These are phyloP conservation scores for Potentilla sterilis DNA, from an alignment of 306 rosid species.

Conservation along the genomic window DNA sequence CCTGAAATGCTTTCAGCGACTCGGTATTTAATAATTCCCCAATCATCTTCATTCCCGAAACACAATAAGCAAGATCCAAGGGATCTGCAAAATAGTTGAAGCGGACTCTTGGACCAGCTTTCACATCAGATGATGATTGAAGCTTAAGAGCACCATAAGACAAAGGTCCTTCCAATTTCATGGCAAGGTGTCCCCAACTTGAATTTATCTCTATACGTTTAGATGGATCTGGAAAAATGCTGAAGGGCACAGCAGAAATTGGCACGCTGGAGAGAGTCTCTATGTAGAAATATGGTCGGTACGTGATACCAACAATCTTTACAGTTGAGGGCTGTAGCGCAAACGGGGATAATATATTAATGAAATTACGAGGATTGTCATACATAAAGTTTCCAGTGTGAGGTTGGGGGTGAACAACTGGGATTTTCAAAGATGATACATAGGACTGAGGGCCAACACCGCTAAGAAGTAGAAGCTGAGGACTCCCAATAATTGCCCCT, in stretches of 20 bases:
- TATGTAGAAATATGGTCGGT: background rate
- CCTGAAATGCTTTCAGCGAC: background rate
- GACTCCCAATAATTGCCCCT: conserved; percentile 35
- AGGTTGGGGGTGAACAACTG: conserved; percentile 19
- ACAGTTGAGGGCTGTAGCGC: background rate
- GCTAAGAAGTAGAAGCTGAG: conserved; percentile 32
- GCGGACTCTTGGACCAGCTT: background rate
- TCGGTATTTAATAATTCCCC: background rate
- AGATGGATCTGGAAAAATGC: background rate
- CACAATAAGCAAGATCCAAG: conserved; percentile 21
- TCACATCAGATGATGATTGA: conserved; percentile 2
- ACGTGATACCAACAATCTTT: conserved; percentile 10
- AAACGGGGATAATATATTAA: background rate
- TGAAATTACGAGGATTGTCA: conserved; percentile 31
- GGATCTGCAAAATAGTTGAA: conserved; percentile 22
- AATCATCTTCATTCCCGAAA: background rate
- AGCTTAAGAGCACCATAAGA: conserved; percentile 12
- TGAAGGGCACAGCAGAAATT: background rate
- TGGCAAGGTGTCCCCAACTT: background rate
- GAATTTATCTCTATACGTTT: background rate
- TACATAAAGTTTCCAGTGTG: conserved; percentile 24
- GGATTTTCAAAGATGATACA: conserved; percentile 18
- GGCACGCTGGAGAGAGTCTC: background rate
- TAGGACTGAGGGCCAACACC: conserved; percentile 29
- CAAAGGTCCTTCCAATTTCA: background rate